These are phyloP conservation scores for Pleurotus tuber-regium DNA, from an alignment of 768 basidiomycete species.

Conservation along the genomic window DNA sequence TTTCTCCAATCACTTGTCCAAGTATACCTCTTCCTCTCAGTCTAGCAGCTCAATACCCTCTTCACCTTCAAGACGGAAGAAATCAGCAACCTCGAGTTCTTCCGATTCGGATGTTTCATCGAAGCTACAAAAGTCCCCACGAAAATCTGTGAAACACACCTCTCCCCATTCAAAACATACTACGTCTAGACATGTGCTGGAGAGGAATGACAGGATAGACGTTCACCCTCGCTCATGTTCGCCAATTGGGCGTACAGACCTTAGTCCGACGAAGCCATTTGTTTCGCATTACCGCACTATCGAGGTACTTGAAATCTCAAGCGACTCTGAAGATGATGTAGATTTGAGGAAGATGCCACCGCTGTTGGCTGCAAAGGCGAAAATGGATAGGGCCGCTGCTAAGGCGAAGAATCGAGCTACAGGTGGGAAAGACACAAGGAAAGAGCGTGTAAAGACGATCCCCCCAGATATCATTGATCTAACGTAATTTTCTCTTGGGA, in stretches of 20 bases:
- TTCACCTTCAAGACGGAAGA: constrained; percentile 3
- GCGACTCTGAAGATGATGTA: constrained; percentile 29
- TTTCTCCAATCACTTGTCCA: background rate
- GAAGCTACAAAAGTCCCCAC: constrained; percentile 17
- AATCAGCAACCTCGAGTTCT: constrained; percentile 16
- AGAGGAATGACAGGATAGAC: background rate
- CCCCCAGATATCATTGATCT: constrained; percentile 9
- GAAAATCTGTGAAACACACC: constrained; percentile 15
- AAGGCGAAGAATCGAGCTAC: background rate
- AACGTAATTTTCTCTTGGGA: too few relatives aligned
- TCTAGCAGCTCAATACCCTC: background rate
- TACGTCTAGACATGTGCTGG: background rate
- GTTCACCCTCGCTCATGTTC: constrained; percentile 5
- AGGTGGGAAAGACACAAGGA: background rate
- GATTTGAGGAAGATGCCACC: constrained; percentile 1
- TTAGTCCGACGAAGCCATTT: too few relatives aligned
- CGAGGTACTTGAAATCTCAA: constrained; percentile 36
- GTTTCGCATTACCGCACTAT: constrained; percentile 4
- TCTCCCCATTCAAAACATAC: constrained; percentile 13
- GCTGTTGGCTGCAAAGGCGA: constrained; percentile 9
- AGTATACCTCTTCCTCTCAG: background rate
- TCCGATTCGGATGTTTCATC: constrained; percentile 14
- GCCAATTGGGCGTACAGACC: background rate
- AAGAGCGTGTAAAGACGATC: background rate
- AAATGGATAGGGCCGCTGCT: background rate